phyloP scores from a whole-genome alignment of 257 asterid genomes.

The Orobanche coerulescens region DNA sequence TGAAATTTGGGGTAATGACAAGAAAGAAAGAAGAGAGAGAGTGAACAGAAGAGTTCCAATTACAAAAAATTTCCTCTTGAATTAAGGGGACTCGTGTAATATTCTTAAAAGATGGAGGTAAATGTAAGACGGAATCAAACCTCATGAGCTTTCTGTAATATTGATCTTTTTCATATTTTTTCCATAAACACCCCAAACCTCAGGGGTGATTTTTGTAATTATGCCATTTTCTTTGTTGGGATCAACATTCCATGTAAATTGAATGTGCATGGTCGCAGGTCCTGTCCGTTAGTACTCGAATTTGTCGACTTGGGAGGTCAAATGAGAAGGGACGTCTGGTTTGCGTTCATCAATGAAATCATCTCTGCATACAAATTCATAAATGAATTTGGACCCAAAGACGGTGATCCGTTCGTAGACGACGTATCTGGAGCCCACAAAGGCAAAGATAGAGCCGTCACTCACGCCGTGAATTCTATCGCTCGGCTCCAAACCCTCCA shows the following conservation, averaged over 20 bases:
- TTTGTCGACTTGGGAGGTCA: conserved; percentile 87
- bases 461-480: conserved; percentile 52
- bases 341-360: conserved; percentile 68
- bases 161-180: no score
- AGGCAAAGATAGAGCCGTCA: conserved; percentile 60
- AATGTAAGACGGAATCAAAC: no score
- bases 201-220: no score
- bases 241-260: neutral
- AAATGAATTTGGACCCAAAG: conserved; percentile 65
- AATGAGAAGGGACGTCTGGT: conserved; percentile 95
- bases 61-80: no score
- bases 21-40: no score
- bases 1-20: no score
- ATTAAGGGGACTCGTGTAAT: no score
- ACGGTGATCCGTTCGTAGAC: conserved; percentile 51
- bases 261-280: conserved; percentile 33
- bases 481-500: conserved; percentile 92
- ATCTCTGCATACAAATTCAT: conserved; percentile 59
- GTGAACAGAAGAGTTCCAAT: no score
- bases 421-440: conserved; percentile 65
- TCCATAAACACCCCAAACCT: no score
- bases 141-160: no score
- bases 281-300: conserved; percentile 60
- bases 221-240: neutral
- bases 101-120: no score